These are phyloP conservation scores for Pythium apleroticum DNA, from an alignment of 352 stramenopile genomes.

Conservation along the genomic window DNA sequence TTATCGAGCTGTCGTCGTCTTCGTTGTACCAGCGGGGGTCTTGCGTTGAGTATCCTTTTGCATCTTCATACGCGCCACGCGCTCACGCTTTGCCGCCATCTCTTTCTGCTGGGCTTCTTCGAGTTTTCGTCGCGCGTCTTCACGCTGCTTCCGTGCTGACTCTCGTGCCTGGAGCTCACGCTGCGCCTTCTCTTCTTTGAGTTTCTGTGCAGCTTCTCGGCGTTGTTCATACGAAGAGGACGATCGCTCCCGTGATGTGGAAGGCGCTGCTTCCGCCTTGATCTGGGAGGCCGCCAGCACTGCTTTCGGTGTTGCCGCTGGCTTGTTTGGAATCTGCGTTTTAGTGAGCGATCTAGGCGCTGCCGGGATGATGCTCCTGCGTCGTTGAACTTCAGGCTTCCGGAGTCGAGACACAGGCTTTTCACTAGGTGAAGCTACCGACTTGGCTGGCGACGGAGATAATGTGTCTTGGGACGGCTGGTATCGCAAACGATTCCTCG, in stretches of 20 bases:
- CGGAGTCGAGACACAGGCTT: constrained; percentile 17
- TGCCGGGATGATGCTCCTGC: constrained; percentile 8
- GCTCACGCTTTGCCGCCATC: constrained; percentile 67
- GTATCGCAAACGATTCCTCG: not conserved
- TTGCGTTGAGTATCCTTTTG: constrained; percentile 35
- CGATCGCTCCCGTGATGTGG: constrained; percentile 19
- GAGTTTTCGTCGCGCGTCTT: constrained; percentile 59
- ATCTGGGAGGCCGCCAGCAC: not conserved
- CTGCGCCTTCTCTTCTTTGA: constrained; percentile 69
- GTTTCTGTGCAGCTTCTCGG: constrained; percentile 56
- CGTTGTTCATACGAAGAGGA: constrained; percentile 57
- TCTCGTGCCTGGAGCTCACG: constrained; percentile 63
- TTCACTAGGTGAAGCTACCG: not conserved
- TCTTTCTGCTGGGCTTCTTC: constrained; percentile 67
- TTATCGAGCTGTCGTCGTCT: constrained; percentile 8
- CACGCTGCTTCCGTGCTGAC: constrained; percentile 60
- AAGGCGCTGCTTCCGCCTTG: constrained; percentile 8
- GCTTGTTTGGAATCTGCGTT: constrained; percentile 3
- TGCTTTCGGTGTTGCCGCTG: not conserved
- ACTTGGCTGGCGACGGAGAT: constrained; percentile 9
- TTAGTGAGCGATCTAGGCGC: constrained; percentile 17
- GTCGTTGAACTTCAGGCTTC: constrained; percentile 21
- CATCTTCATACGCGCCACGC: constrained; percentile 57
- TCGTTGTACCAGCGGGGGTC: not conserved
- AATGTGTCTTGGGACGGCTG: constrained; percentile 21